A percentile compares a stretch with the other conserved stretches of the same genome.
phyloP scores from a whole-genome alignment of 768 basidiomycete genomes.

The Coprinellus aureogranulatus region DNA sequence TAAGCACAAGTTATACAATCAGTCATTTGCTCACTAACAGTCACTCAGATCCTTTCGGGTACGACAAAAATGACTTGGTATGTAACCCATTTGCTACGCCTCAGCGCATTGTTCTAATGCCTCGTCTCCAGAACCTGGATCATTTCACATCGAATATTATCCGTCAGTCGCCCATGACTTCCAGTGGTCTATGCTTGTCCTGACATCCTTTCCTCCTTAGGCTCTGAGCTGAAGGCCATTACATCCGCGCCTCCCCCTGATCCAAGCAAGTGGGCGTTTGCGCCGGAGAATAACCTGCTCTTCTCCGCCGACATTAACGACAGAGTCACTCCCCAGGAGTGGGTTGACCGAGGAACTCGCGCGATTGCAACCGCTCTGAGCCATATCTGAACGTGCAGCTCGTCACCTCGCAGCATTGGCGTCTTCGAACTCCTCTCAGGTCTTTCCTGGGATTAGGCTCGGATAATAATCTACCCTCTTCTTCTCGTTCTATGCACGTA shows the following conservation, averaged over 20 bases:
- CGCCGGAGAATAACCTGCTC: conserved; percentile 54
- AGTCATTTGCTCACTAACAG: neutral
- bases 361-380: conserved; percentile 44
- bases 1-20: conserved; percentile 29
- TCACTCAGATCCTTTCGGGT: conserved; percentile 48
- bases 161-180: conserved; percentile 34
- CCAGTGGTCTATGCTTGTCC: neutral
- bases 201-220: conserved; percentile 17
- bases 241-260: conserved; percentile 61
- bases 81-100: conserved; percentile 15
- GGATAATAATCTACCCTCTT: too few relatives aligned
- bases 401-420: neutral
- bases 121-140: conserved; percentile 54
- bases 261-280: conserved; percentile 59
- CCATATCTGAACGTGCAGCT: conserved; percentile 15
- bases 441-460: neutral
- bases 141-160: conserved; percentile 72
- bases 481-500: too few relatives aligned
- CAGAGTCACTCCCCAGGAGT: conserved; percentile 51
- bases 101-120: neutral
- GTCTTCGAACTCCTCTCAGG: neutral
- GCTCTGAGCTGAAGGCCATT: conserved; percentile 60
- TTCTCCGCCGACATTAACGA: conserved; percentile 41
- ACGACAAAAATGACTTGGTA: conserved; percentile 73
- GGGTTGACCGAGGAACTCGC: conserved; percentile 49